A percentile compares a stretch with the other conserved stretches of the same genome.
Evolutionary conservation across 345 rosid species (phyloP).

Genomic region (Eutrema heterophyllum): DNA sequence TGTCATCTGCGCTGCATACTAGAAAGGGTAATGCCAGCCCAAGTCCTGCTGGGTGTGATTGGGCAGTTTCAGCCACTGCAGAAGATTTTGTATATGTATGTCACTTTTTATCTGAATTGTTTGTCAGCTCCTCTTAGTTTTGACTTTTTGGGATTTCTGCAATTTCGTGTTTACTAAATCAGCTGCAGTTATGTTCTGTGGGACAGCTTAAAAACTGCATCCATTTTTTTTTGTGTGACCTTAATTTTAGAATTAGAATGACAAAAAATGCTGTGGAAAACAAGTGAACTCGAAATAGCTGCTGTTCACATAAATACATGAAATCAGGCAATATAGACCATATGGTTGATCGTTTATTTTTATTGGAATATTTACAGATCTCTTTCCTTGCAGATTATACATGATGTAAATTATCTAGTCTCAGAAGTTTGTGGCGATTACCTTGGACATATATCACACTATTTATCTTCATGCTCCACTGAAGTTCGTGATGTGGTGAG

Average conservation of each 20-base stretch:
- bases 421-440: slow-evolving; percentile 64
- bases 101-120: slow-evolving; percentile 14
- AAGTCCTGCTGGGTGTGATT: slow-evolving; percentile 76
- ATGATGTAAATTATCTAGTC: slow-evolving; percentile 63
- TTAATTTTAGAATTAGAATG: not conserved
- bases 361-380: slow-evolving; percentile 18
- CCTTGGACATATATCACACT: slow-evolving; percentile 50
- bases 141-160: not conserved
- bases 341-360: not conserved
- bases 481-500: slow-evolving; percentile 64
- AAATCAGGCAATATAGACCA: not conserved
- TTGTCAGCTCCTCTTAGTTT: slow-evolving; percentile 13
- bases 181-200: slow-evolving; percentile 10
- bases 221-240: not conserved
- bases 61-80: slow-evolving; percentile 76
- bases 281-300: slow-evolving; percentile 1
- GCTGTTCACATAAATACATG: not conserved
- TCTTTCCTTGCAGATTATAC: slow-evolving; percentile 69
- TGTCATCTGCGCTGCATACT: slow-evolving; percentile 74
- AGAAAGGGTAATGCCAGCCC: slow-evolving; percentile 50
- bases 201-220: not conserved
- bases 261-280: not conserved
- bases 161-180: not conserved
- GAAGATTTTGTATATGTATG: slow-evolving; percentile 87
- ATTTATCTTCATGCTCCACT: slow-evolving; percentile 65